Percentiles rank a stretch among this genome's conserved stretches.
These are phyloP conservation scores for Auriscalpium vulgare DNA, from an alignment of 768 basidiomycete genomes.

Conservation along the genomic window DNA sequence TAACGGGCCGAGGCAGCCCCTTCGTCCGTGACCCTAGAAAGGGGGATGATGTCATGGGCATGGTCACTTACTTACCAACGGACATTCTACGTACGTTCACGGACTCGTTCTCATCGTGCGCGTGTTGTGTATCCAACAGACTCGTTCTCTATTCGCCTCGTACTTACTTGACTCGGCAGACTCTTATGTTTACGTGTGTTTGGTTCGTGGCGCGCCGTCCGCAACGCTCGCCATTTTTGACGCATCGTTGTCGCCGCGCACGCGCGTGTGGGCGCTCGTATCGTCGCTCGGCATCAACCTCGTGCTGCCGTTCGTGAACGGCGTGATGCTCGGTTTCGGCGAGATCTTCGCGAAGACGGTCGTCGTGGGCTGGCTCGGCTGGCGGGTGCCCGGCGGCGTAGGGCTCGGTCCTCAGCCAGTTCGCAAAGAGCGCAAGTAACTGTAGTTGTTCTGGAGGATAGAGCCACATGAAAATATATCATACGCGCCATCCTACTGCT, in stretches of 20 bases:
- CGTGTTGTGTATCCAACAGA: too few relatives aligned
- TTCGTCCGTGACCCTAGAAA: too few relatives aligned
- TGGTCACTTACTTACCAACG: too few relatives aligned
- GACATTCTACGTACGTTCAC: too few relatives aligned
- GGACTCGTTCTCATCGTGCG: too few relatives aligned
- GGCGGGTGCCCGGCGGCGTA: slow-evolving; percentile 24
- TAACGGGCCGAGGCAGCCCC: too few relatives aligned
- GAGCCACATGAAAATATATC: too few relatives aligned
- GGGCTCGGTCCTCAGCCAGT: slow-evolving; percentile 5
- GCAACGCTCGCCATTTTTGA: slow-evolving; percentile 70
- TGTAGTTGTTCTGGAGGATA: background rate
- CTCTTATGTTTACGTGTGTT: too few relatives aligned
- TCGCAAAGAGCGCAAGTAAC: background rate
- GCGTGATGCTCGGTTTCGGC: slow-evolving; percentile 94
- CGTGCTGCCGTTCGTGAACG: slow-evolving; percentile 83
- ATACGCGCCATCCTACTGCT: too few relatives aligned
- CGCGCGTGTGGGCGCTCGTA: slow-evolving; percentile 59
- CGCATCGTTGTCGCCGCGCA: slow-evolving; percentile 51
- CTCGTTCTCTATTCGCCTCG: too few relatives aligned
- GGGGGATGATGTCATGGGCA: too few relatives aligned
- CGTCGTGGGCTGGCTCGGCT: slow-evolving; percentile 46
- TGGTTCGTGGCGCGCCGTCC: slow-evolving; percentile 24
- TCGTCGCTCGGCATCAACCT: slow-evolving; percentile 80
- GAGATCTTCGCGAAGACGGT: slow-evolving; percentile 85
- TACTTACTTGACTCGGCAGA: too few relatives aligned